Conservation (phyloP, 2,329 filamentous ascomycete species). For the Fusarium annulatum region DNA sequence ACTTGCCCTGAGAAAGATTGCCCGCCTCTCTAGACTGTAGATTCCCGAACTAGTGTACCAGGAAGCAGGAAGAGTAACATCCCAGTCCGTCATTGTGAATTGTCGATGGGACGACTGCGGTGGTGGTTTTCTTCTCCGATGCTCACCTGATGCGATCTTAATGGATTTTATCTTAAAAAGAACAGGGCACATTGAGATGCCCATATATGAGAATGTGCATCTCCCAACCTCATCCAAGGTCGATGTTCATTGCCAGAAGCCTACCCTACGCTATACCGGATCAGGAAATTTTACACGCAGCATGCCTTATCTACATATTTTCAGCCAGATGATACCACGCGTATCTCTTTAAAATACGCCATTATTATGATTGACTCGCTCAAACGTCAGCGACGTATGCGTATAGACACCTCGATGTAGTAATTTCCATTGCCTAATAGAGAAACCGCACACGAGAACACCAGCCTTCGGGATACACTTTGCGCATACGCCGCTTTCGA, state of each 20-base stretch:
- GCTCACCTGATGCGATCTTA: rapidly evolving
- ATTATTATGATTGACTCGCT: no score
- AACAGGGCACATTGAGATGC: no score
- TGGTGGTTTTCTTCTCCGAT: background rate
- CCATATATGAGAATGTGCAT: rapidly evolving
- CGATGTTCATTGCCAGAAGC: rapidly evolving
- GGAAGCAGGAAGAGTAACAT: background rate
- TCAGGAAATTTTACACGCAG: background rate
- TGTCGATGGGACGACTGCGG: rapidly evolving
- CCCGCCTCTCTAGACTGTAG: background rate
- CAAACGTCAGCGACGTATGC: rapidly evolving
- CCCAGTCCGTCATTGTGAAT: background rate
- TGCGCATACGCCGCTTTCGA: rapidly evolving
- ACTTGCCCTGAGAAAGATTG: background rate
- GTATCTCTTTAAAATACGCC: no score
- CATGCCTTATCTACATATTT: background rate
- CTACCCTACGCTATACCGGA: background rate
- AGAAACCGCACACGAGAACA: background rate
- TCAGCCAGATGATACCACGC: no score
- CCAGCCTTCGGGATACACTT: rapidly evolving
- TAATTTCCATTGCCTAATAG: background rate
- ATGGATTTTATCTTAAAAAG: background rate
- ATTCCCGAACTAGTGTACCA: background rate
- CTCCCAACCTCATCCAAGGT: no score
- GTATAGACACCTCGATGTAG: rapidly evolving